Evolutionary conservation across 2,329 filamentous ascomycete species (phyloP), one percentile per base, ranked within the genome.

Genomic region (Colletotrichum siamense): DNA sequence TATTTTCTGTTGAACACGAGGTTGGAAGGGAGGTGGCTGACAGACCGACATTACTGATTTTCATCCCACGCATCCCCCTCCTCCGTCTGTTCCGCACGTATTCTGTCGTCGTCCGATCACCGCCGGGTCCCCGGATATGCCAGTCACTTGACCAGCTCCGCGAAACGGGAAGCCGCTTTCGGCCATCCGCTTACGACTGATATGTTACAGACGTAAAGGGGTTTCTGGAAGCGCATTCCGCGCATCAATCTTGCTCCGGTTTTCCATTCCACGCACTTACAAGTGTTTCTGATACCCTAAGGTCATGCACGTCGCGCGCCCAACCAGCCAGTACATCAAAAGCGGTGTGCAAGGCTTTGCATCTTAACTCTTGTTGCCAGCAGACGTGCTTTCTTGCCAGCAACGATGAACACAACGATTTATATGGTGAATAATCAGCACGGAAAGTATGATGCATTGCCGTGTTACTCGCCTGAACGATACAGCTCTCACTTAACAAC

Each of bases 21-120:
- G 22, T 65, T 22, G 12, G 49, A 36, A 67, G 69, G 24, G 57
- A 49, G 49, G 26, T 18, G 30, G 66, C 52, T 28, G 69, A 59
- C 73, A 44, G 69, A 68, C 59, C 66, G 70, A 73, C 28, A 69
- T 64, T 66, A n/a, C 32, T 69, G 26, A n/a, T n/a, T 55, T 63
- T n/a, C 61, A 57, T 64, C 36, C 49, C 49, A 52, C 22, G 22
- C 24, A 32, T 52, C 3, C n/a, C 28, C 22, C 28, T 63, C 59
- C 30, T 63, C 59, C 30, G 16, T 63, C 26, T 18, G 2, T 44
- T 18, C n/a, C 49, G 24, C 32, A 8, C 32, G n/a, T 18, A 30
- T 28, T 67, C 49, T 39, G n/a, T 26, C 39, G 22, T 39, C n/a
- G 28, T 22, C 57, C 16, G 36, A 26, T 55, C 68, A 75, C 63